Conservation (phyloP, 108 stramenopile species). For the Epipyxis sp. region DNA sequence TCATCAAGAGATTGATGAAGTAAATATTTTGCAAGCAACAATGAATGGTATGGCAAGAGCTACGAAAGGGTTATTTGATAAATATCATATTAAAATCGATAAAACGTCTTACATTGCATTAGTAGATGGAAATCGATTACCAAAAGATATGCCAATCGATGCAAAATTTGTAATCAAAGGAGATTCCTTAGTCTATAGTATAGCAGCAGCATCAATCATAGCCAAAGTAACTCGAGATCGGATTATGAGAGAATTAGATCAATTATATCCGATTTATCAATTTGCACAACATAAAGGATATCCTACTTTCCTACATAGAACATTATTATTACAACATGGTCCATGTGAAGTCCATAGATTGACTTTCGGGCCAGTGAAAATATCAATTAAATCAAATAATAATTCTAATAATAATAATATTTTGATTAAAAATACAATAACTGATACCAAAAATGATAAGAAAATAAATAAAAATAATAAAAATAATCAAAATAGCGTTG, state of each 20-base stretch:
- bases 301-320: conserved; percentile 72
- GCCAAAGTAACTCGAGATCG: conserved; percentile 95
- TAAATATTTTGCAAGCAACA: conserved; percentile 95
- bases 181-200: conserved; percentile 75
- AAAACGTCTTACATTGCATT: background rate
- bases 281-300: conserved; percentile 91
- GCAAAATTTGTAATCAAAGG: conserved; percentile 72
- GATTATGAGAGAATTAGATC: conserved; percentile 81
- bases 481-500: background rate
- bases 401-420: background rate
- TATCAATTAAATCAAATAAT: background rate
- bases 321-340: background rate
- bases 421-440: background rate
- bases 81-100: background rate
- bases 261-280: conserved; percentile 74
- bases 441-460: background rate
- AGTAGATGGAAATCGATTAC: conserved; percentile 48
- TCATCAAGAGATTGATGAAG: conserved; percentile 83
- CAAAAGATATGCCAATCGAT: conserved; percentile 19
- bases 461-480: background rate
- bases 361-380: conserved; percentile 19
- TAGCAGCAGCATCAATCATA: conserved; percentile 89
- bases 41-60: conserved; percentile 77
- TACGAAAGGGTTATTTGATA: conserved; percentile 45
- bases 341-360: background rate